These are phyloP conservation scores for Fagopyrum tataricum DNA, from an alignment of 148 eudicot species.

Conservation along the genomic window DNA sequence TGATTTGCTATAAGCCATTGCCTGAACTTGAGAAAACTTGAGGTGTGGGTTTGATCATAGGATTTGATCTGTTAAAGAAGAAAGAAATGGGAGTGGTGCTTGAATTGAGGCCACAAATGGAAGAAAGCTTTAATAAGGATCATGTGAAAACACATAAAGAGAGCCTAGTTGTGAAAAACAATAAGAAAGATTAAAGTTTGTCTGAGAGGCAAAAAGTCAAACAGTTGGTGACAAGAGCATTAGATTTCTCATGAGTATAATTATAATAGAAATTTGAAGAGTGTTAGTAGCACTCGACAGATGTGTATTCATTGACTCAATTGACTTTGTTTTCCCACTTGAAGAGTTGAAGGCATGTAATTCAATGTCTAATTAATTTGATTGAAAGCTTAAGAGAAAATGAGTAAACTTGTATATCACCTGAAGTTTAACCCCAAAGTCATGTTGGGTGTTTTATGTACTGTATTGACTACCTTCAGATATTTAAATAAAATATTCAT, in stretches of 20 bases:
- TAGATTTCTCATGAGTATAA: neutral
- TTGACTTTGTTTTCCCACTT: conserved; percentile 2
- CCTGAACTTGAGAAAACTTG: neutral
- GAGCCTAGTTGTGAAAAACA: no score
- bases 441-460: no score
- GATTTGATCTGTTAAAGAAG: neutral
- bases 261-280: neutral
- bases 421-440: no score
- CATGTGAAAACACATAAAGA: conserved; percentile 2
- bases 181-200: neutral
- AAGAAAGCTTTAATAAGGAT: conserved; percentile 10
- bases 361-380: no score
- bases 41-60: no score
- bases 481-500: no score
- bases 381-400: no score
- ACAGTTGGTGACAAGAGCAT: neutral
- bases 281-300: neutral
- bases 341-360: neutral
- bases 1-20: conserved; percentile 32
- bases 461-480: no score
- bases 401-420: no score
- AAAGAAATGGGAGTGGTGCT: neutral
- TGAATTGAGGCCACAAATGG: neutral
- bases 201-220: neutral
- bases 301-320: neutral